Evolutionary conservation across 1,284 basidiomycete species (phyloP), one percentile per base, ranked within the genome.

Genomic region (Bondarzewia mesenterica): DNA sequence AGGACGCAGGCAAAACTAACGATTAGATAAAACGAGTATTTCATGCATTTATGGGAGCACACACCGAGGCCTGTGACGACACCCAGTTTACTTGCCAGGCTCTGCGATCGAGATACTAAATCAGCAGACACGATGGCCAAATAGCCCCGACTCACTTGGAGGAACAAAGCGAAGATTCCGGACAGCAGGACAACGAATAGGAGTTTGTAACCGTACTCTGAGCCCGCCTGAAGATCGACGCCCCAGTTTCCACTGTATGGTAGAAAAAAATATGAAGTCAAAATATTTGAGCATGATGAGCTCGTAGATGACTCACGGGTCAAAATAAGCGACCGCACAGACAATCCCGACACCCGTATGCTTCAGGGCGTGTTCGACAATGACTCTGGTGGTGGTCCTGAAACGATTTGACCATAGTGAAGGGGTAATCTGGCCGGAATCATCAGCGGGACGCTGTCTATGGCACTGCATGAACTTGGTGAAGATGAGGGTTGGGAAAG

Each of bases 141-240:
- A 44, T 22, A 6, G n/a, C 39, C 42, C 18, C 20, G 42, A 38
- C 22, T 18, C 44, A 82, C 83, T 73, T 90, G 88, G 16, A 91
- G 71, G 50, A 87, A 76, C 1, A 87, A 78, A 8, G 90, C 93
- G 48, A 91, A 84, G 15, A 93, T 58, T n/a, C 90, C 89, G 0
- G 93, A 77, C 14, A 56, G 15, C 4, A 95, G 61, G 2, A 96
- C 74, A 8, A 96, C 83, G 43, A 95, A 76, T 60, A 94, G 93
- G 29, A 96, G 75, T 56, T 82, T 80, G 71, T 93, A 95, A 0
- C 92, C 92, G 61, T 77, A 89, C 54, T 80, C 61, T 7, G 85
- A 82, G 7, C 88, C 88, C 5, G 85, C 85, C 60, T 82, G 77
- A 15, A 88, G 66, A 62, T 87, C 85, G 14, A 86, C 84, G 7